These are phyloP conservation scores for Polygonum maritimum DNA, from an alignment of 148 eudicot species.

Conservation along the genomic window DNA sequence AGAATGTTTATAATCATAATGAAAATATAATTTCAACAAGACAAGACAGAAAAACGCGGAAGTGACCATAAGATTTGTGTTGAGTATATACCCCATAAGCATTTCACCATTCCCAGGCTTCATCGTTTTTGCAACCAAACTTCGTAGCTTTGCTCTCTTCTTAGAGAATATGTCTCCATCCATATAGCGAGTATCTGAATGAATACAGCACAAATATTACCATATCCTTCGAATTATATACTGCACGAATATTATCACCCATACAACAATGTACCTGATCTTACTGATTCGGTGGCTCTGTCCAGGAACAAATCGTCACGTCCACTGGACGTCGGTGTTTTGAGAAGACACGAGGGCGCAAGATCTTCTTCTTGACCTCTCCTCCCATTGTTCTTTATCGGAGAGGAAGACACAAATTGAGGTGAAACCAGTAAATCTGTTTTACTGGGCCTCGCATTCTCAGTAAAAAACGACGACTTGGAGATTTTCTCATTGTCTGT, in stretches of 20 bases:
- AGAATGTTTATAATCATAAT: neutral
- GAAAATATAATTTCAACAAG: neutral
- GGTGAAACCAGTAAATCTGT: conserved; percentile 1
- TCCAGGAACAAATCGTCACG: conserved; percentile 26
- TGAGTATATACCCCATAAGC: conserved; percentile 37
- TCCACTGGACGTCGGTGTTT: conserved; percentile 21
- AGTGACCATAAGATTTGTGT: neutral
- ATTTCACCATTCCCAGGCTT: conserved; percentile 30
- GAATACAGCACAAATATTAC: neutral
- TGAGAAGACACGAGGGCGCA: conserved; percentile 17
- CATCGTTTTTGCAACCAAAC: conserved; percentile 36
- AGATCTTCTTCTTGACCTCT: conserved; percentile 9
- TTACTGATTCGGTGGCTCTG: conserved; percentile 21
- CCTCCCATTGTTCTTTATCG: conserved; percentile 7
- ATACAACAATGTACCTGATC: conserved; percentile 31
- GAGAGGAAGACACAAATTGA: neutral
- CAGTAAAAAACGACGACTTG: neutral
- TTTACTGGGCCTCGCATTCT: neutral
- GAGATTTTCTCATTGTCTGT: neutral
- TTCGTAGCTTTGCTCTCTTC: conserved; percentile 51
- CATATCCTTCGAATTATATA: neutral
- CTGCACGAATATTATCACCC: neutral
- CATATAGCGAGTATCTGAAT: conserved; percentile 28
- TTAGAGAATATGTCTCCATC: conserved; percentile 48
- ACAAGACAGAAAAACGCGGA: neutral